phyloP scores from a whole-genome alignment of 805 yeast species.

The Kazachstania bromeliacearum region DNA sequence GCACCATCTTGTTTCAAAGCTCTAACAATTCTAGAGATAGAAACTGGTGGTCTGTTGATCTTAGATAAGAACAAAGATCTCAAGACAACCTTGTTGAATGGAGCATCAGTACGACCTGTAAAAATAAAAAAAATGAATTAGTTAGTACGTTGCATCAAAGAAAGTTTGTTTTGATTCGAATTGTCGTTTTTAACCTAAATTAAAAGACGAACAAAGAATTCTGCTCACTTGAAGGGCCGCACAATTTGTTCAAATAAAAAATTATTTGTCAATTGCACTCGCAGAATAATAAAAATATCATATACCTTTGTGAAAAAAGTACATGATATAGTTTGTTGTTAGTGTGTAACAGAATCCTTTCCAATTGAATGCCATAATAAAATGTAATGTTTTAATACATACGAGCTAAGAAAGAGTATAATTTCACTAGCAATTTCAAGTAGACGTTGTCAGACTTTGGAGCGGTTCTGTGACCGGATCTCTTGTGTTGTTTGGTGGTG shows the following conservation, averaged over 20 bases:
- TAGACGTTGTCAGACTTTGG: conserved; percentile 99
- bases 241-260: conserved; percentile 7
- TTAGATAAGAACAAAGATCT: conserved; percentile 92
- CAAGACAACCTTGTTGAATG: conserved; percentile 96
- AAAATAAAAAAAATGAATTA: conserved; percentile 10
- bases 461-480: conserved; percentile 94
- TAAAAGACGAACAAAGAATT: conserved; percentile 25
- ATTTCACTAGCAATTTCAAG: conserved; percentile 95
- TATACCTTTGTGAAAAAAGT: neutral
- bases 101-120: conserved; percentile 94
- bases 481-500: conserved; percentile 90
- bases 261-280: conserved; percentile 26
- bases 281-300: conserved; percentile 21
- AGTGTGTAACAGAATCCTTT: too few species aligned
- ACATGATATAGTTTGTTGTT: too few species aligned
- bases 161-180: too few species aligned
- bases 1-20: conserved; percentile 78
- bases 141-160: too few species aligned
- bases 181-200: too few species aligned
- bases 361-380: neutral
- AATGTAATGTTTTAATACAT: conserved; percentile 39
- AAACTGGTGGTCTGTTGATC: conserved; percentile 99
- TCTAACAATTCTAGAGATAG: conserved; percentile 82
- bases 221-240: conserved; percentile 43
- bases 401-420: conserved; percentile 99